Percentiles rank a stretch among this genome's conserved stretches.
These are phyloP conservation scores for Triangularia verruculosa DNA, from an alignment of 2,329 filamentous ascomycete species.

Conservation along the genomic window DNA sequence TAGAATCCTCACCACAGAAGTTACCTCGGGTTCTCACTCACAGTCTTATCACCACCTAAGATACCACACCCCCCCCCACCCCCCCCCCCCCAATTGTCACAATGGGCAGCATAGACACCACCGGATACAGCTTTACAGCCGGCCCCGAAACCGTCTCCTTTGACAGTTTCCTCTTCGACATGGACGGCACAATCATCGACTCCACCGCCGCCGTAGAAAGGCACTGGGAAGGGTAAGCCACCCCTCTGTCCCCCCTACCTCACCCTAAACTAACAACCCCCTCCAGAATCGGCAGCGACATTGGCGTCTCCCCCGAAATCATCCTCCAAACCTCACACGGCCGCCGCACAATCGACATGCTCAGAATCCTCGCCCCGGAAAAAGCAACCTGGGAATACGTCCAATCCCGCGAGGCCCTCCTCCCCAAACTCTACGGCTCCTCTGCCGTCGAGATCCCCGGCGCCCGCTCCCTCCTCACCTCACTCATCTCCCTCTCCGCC, in stretches of 20 bases:
- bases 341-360: slow-evolving; percentile 79
- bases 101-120: slow-evolving; percentile 26
- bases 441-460: slow-evolving; percentile 86
- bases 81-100: slow-evolving; percentile 4
- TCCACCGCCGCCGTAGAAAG: slow-evolving; percentile 74
- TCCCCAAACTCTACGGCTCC: slow-evolving; percentile 72
- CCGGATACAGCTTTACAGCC: slow-evolving; percentile 37
- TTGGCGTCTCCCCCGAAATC: slow-evolving; percentile 77
- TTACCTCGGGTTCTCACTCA: not conserved
- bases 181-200: slow-evolving; percentile 83
- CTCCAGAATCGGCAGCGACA: slow-evolving; percentile 63
- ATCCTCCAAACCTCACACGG: slow-evolving; percentile 88
- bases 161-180: slow-evolving; percentile 64
- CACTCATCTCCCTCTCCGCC: slow-evolving; percentile 58
- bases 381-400: slow-evolving; percentile 94
- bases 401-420: slow-evolving; percentile 69
- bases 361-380: slow-evolving; percentile 74
- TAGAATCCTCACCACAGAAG: not conserved
- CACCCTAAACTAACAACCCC: not conserved
- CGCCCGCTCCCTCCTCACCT: slow-evolving; percentile 65
- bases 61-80: too few species aligned
- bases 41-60: not conserved
- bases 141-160: slow-evolving; percentile 48
- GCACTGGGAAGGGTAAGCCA: slow-evolving; percentile 66
- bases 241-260: not conserved